Base-by-base conservation (phyloP, 2,329 filamentous ascomycete species). In the Diaporthe australafricana region DNA sequence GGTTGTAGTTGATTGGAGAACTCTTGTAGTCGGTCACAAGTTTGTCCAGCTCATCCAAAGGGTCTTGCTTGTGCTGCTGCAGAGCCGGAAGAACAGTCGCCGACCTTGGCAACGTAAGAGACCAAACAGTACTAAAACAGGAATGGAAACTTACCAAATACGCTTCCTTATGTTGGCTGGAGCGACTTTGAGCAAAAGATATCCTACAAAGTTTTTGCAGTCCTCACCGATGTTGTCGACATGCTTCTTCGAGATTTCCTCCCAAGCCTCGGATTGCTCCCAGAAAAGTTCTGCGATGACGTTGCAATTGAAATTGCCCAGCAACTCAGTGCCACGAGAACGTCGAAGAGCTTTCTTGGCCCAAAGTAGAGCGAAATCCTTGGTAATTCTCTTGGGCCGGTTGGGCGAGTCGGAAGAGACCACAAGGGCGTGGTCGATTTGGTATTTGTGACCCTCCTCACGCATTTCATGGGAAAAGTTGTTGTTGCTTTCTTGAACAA, bases 201-300 rank as follows among this genome's bases (percentile, higher is more conserved):
- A 12, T 3, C 5, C 11, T 0, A 72, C 20, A 5, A 69, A 72
- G 0, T 14, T 22, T 25, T 63, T 20, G 53, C 65, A 68, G 2
- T 48, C 3, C 2, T 8, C 3, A 17, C 7, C 12, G 14, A 72
- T 9, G 0, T 8, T 11, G n/a, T 50, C 17, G 16, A 69, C n/a
- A 20, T 72, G 55, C 1, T 9, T 3, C 0, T 1, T 27, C 2
- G 70, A 11, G 0, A 63, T 3, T 16, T 22, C 35, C 1, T 57
- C 70, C 70, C 70, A 72, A 5, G 1, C 5, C 17, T 70, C 70
- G 0, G 65, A 69, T 17, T 72, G 70, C 20, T 72, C 70, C 70
- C 70, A 72, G n/a, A 72, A 70, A 0, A 72, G 40, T 27, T 72
- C 70, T 1, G 65, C 65, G 2, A 70, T 2, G 3, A 72, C 1